phyloP scores from a whole-genome alignment of 139 green algal species.

The Ettlia oleoabundans region DNA sequence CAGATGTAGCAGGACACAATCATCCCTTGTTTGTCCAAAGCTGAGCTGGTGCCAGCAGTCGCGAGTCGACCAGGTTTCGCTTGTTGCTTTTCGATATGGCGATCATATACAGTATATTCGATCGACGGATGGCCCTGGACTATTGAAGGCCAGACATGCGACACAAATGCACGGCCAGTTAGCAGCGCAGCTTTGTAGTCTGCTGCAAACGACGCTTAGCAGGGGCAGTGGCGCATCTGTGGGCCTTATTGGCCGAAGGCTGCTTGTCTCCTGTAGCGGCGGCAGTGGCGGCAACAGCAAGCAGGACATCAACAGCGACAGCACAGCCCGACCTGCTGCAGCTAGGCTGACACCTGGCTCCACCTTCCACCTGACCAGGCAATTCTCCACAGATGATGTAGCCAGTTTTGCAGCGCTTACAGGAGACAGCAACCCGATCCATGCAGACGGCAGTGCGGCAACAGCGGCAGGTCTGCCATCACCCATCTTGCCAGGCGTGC shows the following conservation, averaged over 20 bases:
- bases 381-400: conserved; percentile 60
- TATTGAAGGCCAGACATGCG: background rate
- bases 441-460: conserved; percentile 31
- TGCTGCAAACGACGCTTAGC: background rate
- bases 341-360: background rate
- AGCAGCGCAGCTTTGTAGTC: background rate
- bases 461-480: conserved; percentile 40
- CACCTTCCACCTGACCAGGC: background rate
- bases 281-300: too few species aligned
- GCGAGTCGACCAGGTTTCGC: too few species aligned
- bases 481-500: conserved; percentile 73
- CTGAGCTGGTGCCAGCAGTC: too few species aligned
- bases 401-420: conserved; percentile 57
- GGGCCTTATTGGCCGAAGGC: background rate
- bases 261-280: background rate
- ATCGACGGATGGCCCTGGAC: background rate
- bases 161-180: too few species aligned
- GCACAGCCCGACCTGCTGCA: background rate
- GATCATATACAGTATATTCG: background rate
- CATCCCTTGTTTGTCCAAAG: too few species aligned
- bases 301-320: background rate
- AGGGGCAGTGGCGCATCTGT: background rate
- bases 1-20: too few species aligned
- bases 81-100: background rate
- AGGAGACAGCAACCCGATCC: conserved; percentile 73